These are phyloP conservation scores for Pochonia chlamydosporia DNA, from an alignment of 2,329 filamentous ascomycete genomes.

Conservation along the genomic window DNA sequence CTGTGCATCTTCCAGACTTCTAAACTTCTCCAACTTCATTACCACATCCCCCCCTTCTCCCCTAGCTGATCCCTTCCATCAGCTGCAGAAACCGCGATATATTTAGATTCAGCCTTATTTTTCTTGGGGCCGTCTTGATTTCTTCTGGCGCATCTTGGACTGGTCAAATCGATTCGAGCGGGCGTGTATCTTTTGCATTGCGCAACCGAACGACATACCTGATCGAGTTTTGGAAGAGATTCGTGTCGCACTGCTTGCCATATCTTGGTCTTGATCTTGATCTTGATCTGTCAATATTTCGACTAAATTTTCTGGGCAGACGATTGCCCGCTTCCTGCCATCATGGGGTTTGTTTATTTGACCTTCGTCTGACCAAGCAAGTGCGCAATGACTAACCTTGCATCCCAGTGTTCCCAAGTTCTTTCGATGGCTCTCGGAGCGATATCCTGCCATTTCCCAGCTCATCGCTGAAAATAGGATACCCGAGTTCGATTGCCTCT, in stretches of 20 bases:
- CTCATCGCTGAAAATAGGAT: constrained; percentile 98
- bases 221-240: no score
- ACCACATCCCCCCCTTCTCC: neutral
- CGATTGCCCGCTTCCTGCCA: constrained; percentile 2
- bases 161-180: neutral
- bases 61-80: neutral
- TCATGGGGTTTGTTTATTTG: constrained; percentile 24
- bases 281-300: neutral
- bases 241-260: no score
- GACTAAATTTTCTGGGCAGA: neutral
- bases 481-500: constrained; percentile 96
- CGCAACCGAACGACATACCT: neutral
- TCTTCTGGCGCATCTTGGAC: neutral
- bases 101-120: neutral
- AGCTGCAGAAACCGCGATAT: neutral
- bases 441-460: constrained; percentile 97
- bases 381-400: constrained; percentile 13
- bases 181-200: neutral
- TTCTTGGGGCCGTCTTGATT: neutral
- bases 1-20: neutral
- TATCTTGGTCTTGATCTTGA: neutral
- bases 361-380: neutral
- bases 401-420: constrained; percentile 68
- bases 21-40: neutral
- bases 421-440: constrained; percentile 98